Evolutionary conservation across 768 basidiomycete genomes (phyloP), one percentile per base, ranked within the genome.

Genomic region (Rhodotorula paludigena): DNA sequence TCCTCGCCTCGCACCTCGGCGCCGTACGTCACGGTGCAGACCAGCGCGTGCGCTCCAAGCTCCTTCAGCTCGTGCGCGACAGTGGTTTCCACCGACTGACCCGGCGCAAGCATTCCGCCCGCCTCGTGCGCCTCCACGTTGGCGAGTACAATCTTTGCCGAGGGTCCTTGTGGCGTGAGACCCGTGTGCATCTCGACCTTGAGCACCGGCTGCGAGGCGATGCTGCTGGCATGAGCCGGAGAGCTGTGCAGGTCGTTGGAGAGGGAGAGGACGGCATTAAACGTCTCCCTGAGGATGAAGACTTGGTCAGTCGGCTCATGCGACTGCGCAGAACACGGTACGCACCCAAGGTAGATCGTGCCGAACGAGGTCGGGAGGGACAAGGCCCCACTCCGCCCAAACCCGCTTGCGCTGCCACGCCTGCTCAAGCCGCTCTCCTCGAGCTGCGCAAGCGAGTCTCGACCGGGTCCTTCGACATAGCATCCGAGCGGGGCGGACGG

Each of bases 1-100:
- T 48, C 66, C 23, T 66, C 57, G 0, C 66, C 75, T 3, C 72
- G 73, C 5, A 87, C 86, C 18, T 88, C 81, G n/a, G n/a, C 52
- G 21, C 84, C 86, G 81, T 94, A 96, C 32, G 84, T 83, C 35
- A 94, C 89, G 11, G 86, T 86, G 75, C 90, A 92, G 4, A 86
- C 89, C 45, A 97, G 80, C 18, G 93, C 89, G 77, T 94, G 92
- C 75, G 90, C 86, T 1, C 91, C 92, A 28, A 94, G 82, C 76
- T 97, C 92, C 78, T 96, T 96, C 72, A 96, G 89, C 79, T 97
- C 93, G 74, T 90, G 89, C 67, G 85, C 82, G 2, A 91, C 86
- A 23, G 89, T 79, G 49, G 82, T 80, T 76, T 90, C 87, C 39
- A 89, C 74, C 0, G 84, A 84, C 32, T 85, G 84, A 1, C 76